A percentile compares a stretch with the other conserved stretches of the same genome.
Conservation (phyloP, 441 rosid species). For the Kokia cookei region DNA sequence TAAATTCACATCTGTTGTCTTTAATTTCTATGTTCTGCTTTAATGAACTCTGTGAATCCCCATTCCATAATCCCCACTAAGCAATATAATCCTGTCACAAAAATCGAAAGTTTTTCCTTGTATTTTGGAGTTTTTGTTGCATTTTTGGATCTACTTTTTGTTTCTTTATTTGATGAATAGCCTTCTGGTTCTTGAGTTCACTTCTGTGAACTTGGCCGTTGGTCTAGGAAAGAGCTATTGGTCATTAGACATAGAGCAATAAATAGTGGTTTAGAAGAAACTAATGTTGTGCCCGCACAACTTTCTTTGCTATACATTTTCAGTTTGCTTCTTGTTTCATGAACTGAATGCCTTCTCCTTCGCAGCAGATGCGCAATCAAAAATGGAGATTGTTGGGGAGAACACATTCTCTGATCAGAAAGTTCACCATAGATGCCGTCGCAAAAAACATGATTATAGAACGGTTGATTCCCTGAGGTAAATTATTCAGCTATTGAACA, state of each 20-base stretch:
- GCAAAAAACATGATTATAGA: slow-evolving; percentile 84
- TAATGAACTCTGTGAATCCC: neutral
- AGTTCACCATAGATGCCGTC: slow-evolving; percentile 67
- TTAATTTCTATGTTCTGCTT: neutral
- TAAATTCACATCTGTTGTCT: neutral
- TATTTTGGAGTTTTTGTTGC: neutral
- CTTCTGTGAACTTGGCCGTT: neutral
- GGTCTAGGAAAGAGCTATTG: neutral
- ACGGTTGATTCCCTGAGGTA: slow-evolving; percentile 54
- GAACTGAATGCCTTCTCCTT: neutral
- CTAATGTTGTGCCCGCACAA: neutral
- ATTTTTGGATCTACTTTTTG: neutral
- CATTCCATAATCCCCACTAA: neutral
- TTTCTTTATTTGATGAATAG: neutral
- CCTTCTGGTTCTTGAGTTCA: neutral
- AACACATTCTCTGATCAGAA: slow-evolving; percentile 73
- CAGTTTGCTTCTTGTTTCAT: neutral
- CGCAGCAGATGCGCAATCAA: slow-evolving; percentile 39
- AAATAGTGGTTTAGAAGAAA: neutral
- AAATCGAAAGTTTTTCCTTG: neutral
- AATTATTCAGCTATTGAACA: neutral
- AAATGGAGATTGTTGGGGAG: slow-evolving; percentile 69
- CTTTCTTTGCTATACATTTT: neutral
- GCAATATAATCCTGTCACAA: neutral
- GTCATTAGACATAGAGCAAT: neutral